These are phyloP conservation scores for Vaccinium vitisidaea DNA, from an alignment of 148 eudicot genomes.

Conservation along the genomic window DNA sequence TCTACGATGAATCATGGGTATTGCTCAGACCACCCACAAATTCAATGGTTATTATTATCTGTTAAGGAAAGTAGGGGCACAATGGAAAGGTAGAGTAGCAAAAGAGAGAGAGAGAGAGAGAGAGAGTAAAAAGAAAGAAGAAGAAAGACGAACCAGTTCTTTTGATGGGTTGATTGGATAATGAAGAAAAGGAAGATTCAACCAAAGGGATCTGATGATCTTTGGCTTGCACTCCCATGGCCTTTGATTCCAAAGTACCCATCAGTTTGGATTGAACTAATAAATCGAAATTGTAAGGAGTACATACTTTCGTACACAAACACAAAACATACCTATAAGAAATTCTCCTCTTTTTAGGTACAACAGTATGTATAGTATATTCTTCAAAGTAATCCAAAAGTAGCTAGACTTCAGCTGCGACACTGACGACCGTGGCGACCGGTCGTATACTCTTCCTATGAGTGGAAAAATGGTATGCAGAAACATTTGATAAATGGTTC, in stretches of 20 bases:
- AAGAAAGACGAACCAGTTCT: constrained; percentile 10
- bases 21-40: not conserved
- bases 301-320: not conserved
- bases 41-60: not conserved
- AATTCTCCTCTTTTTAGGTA: no score
- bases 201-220: constrained; percentile 8
- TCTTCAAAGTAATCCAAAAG: not conserved
- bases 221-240: not conserved
- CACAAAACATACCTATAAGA: not conserved
- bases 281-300: not conserved
- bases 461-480: no score
- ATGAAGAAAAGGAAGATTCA: not conserved
- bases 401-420: not conserved
- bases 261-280: not conserved
- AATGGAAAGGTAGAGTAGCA: not conserved
- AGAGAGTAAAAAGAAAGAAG: not conserved
- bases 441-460: not conserved
- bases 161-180: constrained; percentile 3
- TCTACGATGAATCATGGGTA: not conserved
- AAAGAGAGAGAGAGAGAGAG: not conserved
- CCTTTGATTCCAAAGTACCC: not conserved
- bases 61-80: not conserved
- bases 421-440: not conserved
- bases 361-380: no score
- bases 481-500: no score